Conservation (phyloP, 2,329 filamentous ascomycete genomes). For the Colletotrichum karsti region DNA sequence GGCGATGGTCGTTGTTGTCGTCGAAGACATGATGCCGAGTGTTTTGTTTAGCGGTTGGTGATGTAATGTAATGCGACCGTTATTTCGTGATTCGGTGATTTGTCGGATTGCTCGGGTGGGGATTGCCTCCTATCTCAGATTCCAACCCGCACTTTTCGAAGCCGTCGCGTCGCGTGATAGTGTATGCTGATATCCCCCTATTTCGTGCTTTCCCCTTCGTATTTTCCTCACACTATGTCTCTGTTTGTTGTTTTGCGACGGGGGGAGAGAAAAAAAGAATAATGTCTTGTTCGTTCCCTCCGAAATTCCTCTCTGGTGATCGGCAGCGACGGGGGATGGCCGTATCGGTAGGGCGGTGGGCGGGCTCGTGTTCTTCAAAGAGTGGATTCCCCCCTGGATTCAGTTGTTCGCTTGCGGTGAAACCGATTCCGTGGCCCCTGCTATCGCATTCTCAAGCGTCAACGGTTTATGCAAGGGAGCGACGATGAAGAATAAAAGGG, state of each 20-base stretch:
- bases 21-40: background rate
- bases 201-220: background rate
- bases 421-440: conserved; percentile 21
- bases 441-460: conserved; percentile 5
- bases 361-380: background rate
- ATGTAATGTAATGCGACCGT: conserved; percentile 4
- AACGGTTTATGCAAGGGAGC: conserved; percentile 24
- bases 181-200: background rate
- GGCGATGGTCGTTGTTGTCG: background rate
- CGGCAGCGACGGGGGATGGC: background rate
- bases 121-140: background rate
- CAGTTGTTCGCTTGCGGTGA: conserved; percentile 19
- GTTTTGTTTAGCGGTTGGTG: too few relatives aligned
- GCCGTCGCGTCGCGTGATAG: background rate
- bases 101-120: background rate
- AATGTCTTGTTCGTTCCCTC: background rate
- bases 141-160: background rate
- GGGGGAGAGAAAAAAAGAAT: background rate
- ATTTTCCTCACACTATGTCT: background rate
- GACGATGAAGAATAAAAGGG: background rate
- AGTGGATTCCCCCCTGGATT: conserved; percentile 25
- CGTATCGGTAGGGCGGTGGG: background rate
- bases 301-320: background rate
- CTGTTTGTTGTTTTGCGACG: background rate
- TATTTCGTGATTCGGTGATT: background rate